Percentiles rank a stretch among this genome's conserved stretches.
These are phyloP conservation scores for Solanum habrochaites DNA, from an alignment of 257 asterid genomes.

Conservation along the genomic window DNA sequence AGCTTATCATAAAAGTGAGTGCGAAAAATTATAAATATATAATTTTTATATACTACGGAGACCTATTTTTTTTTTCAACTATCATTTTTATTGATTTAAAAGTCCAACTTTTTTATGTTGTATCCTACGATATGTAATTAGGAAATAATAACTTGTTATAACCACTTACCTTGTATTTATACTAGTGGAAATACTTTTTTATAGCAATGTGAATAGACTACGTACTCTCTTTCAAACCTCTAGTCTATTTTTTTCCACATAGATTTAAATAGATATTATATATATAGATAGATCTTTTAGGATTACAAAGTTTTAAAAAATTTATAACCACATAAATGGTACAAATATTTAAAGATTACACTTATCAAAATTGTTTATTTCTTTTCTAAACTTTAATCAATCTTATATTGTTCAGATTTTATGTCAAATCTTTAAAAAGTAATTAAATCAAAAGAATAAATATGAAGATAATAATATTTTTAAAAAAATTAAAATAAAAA, in stretches of 20 bases:
- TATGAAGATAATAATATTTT: rapidly evolving
- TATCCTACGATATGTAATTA: neutral
- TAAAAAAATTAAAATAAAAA: rapidly evolving
- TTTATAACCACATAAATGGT: neutral
- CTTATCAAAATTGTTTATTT: neutral
- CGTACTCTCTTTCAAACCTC: neutral
- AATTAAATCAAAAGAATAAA: rapidly evolving
- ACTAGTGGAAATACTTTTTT: neutral
- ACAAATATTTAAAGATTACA: neutral
- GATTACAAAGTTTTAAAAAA: neutral
- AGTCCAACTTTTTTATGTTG: neutral
- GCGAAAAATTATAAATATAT: too few species aligned
- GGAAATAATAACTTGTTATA: neutral
- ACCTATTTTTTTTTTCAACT: too few species aligned
- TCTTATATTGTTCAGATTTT: neutral
- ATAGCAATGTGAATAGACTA: neutral
- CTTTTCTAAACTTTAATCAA: neutral
- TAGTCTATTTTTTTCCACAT: too few species aligned
- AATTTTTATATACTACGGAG: too few species aligned
- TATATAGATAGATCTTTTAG: neutral
- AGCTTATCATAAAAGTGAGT: neutral
- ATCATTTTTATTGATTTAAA: neutral
- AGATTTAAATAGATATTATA: neutral
- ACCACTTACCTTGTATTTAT: neutral
- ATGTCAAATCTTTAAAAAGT: neutral